Base-by-base conservation (phyloP, 1,139 yeast species). In the Candida neerlandica region DNA sequence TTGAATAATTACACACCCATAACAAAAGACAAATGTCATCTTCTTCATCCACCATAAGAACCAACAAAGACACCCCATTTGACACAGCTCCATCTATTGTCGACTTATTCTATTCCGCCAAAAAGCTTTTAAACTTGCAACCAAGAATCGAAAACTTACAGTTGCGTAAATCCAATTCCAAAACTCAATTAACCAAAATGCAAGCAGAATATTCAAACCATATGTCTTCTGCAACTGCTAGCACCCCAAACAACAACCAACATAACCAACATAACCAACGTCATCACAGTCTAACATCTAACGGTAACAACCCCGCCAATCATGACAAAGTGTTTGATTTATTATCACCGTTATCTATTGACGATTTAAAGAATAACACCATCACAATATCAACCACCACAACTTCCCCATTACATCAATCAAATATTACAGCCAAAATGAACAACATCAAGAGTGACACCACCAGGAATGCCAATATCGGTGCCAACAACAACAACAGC, bases 31-130 rank as follows among this genome's bases (percentile, higher is more conserved):
- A 29, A 32, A 32, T 32, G 43, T 15, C 45, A 23, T 33, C 18
- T 30, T 27, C 26, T 18, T 11, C 43, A 15, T 27, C 44, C 12
- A 26, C 30, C 38, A 33, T 27, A 18, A 43, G 19, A 33, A 34
- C 41, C 15, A 37, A 34, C 41, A 10, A 27, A 14, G 11, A 30
- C 21, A 11, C n/a, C n/a, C 2, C 38, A 30, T 50, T 55, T 47
- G 58, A 55, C 6, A 33, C 51, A 10, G 54, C 48, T 37, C 80
- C 80, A 10, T 70, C 78, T 21, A 72, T 76, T 27, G 66, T 69
- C 53, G 80, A 76, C 57, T 69, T 76, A 43, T 73, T 75, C 54
- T 61, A 66, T 60, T 74, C 78, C 21, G 80, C 80, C 5, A 73
- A 71, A 56, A 71, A 70, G 54, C 63, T 76, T 41, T 60, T 75